These are phyloP conservation scores for Cystoisospora suis DNA, from an alignment of 169 alveolate genomes.

Conservation along the genomic window DNA sequence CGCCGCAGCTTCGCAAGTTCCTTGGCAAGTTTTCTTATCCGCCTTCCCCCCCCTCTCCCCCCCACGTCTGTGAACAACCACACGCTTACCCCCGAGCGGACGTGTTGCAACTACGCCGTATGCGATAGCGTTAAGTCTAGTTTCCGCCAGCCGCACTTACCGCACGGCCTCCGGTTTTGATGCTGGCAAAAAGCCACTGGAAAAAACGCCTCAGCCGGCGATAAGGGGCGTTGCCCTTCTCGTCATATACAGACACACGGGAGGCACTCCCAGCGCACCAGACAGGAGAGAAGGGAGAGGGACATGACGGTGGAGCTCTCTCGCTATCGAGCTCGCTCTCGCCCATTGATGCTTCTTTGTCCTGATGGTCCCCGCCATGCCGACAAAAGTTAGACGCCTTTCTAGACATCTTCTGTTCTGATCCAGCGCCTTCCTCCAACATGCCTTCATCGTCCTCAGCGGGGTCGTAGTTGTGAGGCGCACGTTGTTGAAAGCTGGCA, in stretches of 20 bases:
- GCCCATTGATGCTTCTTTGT: not conserved
- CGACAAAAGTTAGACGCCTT: not conserved
- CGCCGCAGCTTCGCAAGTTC: too few species aligned
- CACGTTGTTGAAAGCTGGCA: not conserved
- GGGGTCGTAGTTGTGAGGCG: too few species aligned
- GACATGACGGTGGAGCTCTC: not conserved
- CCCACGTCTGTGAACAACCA: too few species aligned
- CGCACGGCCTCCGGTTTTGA: constrained; percentile 89
- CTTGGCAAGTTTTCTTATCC: too few species aligned
- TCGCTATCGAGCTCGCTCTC: not conserved
- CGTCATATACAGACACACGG: constrained; percentile 86
- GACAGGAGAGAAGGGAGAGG: too few species aligned
- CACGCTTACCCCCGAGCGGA: too few species aligned
- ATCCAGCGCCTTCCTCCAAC: not conserved
- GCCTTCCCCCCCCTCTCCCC: too few species aligned
- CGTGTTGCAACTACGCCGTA: too few species aligned
- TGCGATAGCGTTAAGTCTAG: too few species aligned
- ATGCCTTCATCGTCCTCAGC: not conserved
- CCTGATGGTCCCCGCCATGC: not conserved
- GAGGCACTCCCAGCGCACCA: too few species aligned
- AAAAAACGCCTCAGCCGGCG: constrained; percentile 86
- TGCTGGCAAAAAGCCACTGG: constrained; percentile 82
- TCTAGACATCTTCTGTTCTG: not conserved
- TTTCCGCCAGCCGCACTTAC: too few species aligned
- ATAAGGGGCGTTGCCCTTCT: constrained; percentile 80